These are phyloP conservation scores for Yamadazyma kitorensis DNA, from an alignment of 805 yeast genomes.

Conservation along the genomic window DNA sequence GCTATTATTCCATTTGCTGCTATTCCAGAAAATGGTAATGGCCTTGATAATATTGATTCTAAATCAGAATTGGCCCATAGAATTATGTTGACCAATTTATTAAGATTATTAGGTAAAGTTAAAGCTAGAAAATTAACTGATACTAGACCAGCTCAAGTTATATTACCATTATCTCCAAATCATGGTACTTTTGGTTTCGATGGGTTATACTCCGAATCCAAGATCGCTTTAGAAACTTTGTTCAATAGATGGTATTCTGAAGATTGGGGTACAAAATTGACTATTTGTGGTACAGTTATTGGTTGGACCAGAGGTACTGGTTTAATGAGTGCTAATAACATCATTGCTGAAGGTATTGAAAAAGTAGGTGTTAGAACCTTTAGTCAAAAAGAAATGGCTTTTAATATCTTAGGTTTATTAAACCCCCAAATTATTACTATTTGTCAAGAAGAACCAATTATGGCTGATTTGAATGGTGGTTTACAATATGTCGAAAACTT, in stretches of 20 bases:
- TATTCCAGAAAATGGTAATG: conserved; percentile 97
- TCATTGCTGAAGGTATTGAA: conserved; percentile 97
- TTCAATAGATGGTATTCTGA: conserved; percentile 99
- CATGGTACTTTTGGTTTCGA: conserved; percentile 99
- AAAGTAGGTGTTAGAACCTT: conserved; percentile 94
- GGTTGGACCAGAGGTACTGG: conserved; percentile 99
- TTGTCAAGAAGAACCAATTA: conserved; percentile 91
- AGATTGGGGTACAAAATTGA: conserved; percentile 91
- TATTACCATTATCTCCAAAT: conserved; percentile 95
- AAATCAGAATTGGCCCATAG: conserved; percentile 98
- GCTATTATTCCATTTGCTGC: conserved; percentile 97
- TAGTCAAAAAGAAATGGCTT: conserved; percentile 99
- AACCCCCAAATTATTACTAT: conserved; percentile 79
- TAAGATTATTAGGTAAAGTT: conserved; percentile 88
- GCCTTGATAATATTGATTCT: conserved; percentile 88
- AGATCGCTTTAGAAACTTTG: conserved; percentile 89
- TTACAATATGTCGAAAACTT: conserved; percentile 89
- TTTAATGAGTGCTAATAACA: conserved; percentile 94
- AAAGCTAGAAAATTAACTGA: conserved; percentile 80
- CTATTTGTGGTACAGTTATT: conserved; percentile 96
- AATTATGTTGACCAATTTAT: conserved; percentile 93
- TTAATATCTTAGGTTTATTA: conserved; percentile 92
- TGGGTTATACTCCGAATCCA: conserved; percentile 97
- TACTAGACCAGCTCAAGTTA: conserved; percentile 98
- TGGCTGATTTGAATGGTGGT: conserved; percentile 99